A percentile compares a stretch with the other conserved stretches of the same genome.
phyloP scores from a whole-genome alignment of 495 filamentous ascomycete species.

The Cudoniella acicularis region DNA sequence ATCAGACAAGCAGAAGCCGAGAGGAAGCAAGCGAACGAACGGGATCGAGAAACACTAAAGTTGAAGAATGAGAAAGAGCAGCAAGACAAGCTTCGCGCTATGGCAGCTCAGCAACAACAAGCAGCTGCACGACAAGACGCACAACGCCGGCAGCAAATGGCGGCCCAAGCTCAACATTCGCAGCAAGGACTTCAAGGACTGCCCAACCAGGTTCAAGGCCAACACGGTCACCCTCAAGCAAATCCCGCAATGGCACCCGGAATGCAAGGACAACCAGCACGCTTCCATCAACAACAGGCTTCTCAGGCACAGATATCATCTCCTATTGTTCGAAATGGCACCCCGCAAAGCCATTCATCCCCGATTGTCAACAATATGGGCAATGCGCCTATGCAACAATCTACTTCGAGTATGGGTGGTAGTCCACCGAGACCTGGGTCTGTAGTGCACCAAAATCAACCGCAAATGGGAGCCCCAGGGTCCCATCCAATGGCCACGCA shows the following conservation, averaged over 20 bases:
- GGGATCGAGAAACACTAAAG: conserved; percentile 39
- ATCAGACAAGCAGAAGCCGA: conserved; percentile 60
- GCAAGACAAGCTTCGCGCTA: conserved; percentile 29
- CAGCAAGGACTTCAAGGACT: conserved; percentile 18
- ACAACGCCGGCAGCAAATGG: conserved; percentile 38
- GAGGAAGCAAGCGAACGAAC: conserved; percentile 53
- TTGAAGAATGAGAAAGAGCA: conserved; percentile 24
- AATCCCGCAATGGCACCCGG: conserved; percentile 41
- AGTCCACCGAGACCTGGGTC: conserved; percentile 76
- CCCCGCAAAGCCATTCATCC: conserved; percentile 73
- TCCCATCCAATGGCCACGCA: conserved; percentile 70
- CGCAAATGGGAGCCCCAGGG: conserved; percentile 58
- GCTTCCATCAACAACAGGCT: conserved; percentile 52
- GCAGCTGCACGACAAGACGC: conserved; percentile 23
- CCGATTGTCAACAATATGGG: conserved; percentile 62
- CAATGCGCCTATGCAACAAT: conserved; percentile 73
- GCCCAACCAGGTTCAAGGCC: conserved; percentile 9
- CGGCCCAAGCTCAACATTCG: conserved; percentile 26
- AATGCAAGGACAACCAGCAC: conserved; percentile 49
- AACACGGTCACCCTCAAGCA: conserved; percentile 40
- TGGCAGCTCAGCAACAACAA: conserved; percentile 26
- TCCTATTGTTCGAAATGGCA: conserved; percentile 73
- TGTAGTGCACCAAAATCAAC: conserved; percentile 63
- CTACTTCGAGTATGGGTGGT: conserved; percentile 73
- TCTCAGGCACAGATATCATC: conserved; percentile 73